These are phyloP conservation scores for Aspergillus sergii DNA, from an alignment of 2,329 filamentous ascomycete genomes.

Conservation along the genomic window DNA sequence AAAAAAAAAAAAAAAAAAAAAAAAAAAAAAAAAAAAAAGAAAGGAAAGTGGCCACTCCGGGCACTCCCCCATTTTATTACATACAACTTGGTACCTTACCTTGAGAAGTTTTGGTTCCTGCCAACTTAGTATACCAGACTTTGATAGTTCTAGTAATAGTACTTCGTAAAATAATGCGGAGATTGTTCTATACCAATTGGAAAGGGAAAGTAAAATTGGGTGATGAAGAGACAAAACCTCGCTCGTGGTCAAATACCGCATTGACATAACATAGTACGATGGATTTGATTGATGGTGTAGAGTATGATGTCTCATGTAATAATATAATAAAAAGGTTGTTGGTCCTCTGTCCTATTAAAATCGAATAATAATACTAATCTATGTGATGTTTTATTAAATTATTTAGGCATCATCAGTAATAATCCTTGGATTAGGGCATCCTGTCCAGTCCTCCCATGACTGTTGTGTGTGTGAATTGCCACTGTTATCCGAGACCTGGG, in stretches of 20 bases:
- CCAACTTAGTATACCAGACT: background rate
- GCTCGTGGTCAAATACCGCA: conserved; percentile 8
- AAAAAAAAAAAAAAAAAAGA: background rate
- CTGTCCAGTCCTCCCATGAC: background rate
- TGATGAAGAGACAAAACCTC: background rate
- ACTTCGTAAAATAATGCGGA: conserved; percentile 8
- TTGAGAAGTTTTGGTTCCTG: background rate
- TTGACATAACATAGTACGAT: background rate
- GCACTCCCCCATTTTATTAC: conserved; percentile 4
- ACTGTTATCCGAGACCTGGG: conserved; percentile 11
- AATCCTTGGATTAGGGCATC: background rate
- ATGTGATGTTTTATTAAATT: background rate
- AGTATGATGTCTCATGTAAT: conserved; percentile 5
- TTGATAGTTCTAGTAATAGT: background rate
- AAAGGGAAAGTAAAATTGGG: background rate
- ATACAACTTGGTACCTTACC: conserved; percentile 1
- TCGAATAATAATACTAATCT: background rate
- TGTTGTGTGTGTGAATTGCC: conserved; percentile 1
- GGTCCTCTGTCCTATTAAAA: background rate
- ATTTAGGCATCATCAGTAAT: conserved; percentile 6
- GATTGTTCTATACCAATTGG: conserved; percentile 1
- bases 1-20: background rate
- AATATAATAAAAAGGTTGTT: background rate
- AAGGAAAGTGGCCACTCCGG: background rate
- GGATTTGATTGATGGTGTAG: background rate